phyloP scores from a whole-genome alignment of 495 filamentous ascomycete genomes.

The Aspergillus asperescens region DNA sequence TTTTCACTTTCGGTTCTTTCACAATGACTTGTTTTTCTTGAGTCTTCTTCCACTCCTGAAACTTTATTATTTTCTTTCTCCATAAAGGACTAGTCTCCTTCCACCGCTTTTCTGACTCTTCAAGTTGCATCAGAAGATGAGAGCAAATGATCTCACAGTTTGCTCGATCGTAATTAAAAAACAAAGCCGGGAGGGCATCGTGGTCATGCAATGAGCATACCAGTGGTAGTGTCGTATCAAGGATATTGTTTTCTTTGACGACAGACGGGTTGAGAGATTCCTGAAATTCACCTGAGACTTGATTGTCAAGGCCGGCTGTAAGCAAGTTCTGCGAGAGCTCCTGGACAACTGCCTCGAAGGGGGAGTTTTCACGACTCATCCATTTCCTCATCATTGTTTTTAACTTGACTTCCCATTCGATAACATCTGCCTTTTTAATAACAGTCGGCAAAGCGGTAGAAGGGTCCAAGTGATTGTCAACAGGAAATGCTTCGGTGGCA shows the following conservation, averaged over 20 bases:
- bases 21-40: constrained; percentile 30
- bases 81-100: constrained; percentile 53
- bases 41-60: constrained; percentile 45
- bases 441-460: constrained; percentile 30
- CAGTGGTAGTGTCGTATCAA: constrained; percentile 51
- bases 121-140: constrained; percentile 44
- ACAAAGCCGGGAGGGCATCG: constrained; percentile 63
- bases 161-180: constrained; percentile 70
- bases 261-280: background rate
- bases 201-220: constrained; percentile 55
- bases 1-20: constrained; percentile 31
- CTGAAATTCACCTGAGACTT: background rate
- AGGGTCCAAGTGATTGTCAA: constrained; percentile 47
- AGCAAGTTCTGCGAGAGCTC: constrained; percentile 20
- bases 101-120: constrained; percentile 49
- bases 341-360: constrained; percentile 54
- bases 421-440: constrained; percentile 57
- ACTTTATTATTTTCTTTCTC: constrained; percentile 45
- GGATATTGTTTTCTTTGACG: constrained; percentile 19
- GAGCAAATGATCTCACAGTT: constrained; percentile 54
- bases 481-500: constrained; percentile 40
- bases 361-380: constrained; percentile 55
- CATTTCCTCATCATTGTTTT: constrained; percentile 54
- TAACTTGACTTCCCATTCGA: constrained; percentile 58
- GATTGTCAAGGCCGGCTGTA: background rate